A percentile compares a stretch with the other conserved stretches of the same genome.
Evolutionary conservation across 1,139 yeast genomes (phyloP).

Genomic region (Saccharomyces hybrid): DNA sequence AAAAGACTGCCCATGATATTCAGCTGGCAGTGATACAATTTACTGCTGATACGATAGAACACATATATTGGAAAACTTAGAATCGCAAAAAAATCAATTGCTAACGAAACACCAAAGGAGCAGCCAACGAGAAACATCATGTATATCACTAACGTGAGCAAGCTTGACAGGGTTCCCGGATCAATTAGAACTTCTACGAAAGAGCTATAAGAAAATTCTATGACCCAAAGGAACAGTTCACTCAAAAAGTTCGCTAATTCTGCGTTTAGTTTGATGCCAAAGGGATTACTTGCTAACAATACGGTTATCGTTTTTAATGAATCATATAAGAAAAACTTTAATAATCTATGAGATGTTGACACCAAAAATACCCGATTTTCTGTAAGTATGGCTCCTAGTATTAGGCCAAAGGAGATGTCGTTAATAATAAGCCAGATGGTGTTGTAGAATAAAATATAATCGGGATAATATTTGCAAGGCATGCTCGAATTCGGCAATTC

Average conservation of each 20-base stretch:
- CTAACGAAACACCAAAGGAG: conserved; percentile 59
- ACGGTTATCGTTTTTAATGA: conserved; percentile 44
- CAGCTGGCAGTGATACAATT: conserved; percentile 70
- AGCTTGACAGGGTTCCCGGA: conserved; percentile 28
- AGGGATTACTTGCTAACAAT: conserved; percentile 88
- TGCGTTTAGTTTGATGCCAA: conserved; percentile 85
- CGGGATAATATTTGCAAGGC: conserved; percentile 41
- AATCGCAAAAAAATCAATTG: conserved; percentile 57
- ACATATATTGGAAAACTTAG: conserved; percentile 66
- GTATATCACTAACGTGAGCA: conserved; percentile 35
- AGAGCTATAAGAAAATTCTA: conserved; percentile 53
- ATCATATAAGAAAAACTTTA: conserved; percentile 26
- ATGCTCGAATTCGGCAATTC: conserved; percentile 4
- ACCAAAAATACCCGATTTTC: conserved; percentile 38
- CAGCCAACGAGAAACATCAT: conserved; percentile 50
- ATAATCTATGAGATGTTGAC: conserved; percentile 8
- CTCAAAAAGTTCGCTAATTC: conserved; percentile 84
- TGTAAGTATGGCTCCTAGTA: conserved; percentile 45
- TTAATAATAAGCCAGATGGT: conserved; percentile 81
- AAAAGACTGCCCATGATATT: conserved; percentile 64
- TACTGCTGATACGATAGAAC: conserved; percentile 72
- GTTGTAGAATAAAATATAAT: conserved; percentile 83
- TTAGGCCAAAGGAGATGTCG: conserved; percentile 69
- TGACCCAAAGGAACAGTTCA: conserved; percentile 78
- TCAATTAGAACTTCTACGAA: conserved; percentile 26